Evolutionary conservation across 2,329 filamentous ascomycete species (phyloP).

Genomic region (Penicillium italicum): DNA sequence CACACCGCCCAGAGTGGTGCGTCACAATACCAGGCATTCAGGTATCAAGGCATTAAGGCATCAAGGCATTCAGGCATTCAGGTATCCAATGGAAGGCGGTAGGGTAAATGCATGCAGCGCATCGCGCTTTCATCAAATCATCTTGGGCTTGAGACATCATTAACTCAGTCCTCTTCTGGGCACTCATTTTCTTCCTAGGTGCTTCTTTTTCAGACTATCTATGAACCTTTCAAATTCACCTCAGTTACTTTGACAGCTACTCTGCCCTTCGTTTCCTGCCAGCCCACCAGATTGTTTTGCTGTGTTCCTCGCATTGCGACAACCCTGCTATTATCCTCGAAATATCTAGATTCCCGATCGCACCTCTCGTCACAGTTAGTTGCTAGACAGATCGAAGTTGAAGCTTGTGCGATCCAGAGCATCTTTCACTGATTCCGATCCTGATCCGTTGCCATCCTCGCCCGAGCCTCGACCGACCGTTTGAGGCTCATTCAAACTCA

Average conservation of each 20-base stretch:
- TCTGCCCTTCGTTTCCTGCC: background rate
- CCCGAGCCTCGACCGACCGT: background rate
- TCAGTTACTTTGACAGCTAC: background rate
- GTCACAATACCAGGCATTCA: constrained; percentile 13
- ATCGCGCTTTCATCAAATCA: constrained; percentile 19
- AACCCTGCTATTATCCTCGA: constrained; percentile 3
- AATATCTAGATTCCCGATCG: background rate
- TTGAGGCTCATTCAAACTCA: background rate
- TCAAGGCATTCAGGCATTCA: constrained; percentile 22
- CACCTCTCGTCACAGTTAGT: background rate
- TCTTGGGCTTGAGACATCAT: constrained; percentile 10
- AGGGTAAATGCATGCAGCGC: constrained; percentile 15
- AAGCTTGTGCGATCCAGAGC: background rate
- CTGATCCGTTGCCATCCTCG: background rate
- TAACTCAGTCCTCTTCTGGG: background rate
- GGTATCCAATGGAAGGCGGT: constrained; percentile 1
- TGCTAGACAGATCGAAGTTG: background rate
- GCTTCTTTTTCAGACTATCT: background rate
- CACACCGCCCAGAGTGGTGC: background rate
- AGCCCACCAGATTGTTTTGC: background rate
- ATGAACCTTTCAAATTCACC: background rate
- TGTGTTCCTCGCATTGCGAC: constrained; percentile 9
- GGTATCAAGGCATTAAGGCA: constrained; percentile 16
- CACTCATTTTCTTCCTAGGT: background rate
- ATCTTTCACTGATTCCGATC: background rate